Conservation (phyloP, 176 grass and related monocot genomes). For the Canna indica region DNA sequence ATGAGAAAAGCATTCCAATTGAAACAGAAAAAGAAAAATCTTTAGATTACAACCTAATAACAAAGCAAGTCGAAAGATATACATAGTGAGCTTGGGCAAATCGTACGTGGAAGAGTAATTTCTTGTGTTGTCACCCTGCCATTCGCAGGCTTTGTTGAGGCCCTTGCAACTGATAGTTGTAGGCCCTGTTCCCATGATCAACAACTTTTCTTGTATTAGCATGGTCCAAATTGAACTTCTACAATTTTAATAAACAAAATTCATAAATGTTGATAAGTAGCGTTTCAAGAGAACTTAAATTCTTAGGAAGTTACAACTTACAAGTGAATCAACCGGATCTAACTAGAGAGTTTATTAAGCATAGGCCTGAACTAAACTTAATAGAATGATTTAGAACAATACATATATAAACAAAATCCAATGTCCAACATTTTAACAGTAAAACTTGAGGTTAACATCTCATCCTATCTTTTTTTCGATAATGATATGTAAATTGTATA, state of each 20-base stretch:
- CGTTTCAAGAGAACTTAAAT: not conserved
- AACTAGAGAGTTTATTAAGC: not conserved
- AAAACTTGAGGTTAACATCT: not conserved
- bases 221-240: not conserved
- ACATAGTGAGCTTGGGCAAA: slow-evolving; percentile 1
- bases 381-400: not conserved
- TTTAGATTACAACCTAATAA: not conserved
- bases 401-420: not conserved
- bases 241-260: not conserved
- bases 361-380: not conserved
- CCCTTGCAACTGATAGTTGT: slow-evolving; percentile 82
- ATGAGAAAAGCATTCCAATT: slow-evolving; percentile 3
- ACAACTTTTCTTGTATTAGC: not conserved
- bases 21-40: not conserved
- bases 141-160: slow-evolving; percentile 36
- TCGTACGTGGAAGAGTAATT: slow-evolving; percentile 35
- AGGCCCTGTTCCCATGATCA: slow-evolving; percentile 34
- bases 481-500: too few relatives aligned
- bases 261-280: not conserved
- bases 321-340: not conserved
- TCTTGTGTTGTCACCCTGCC: slow-evolving; percentile 35
- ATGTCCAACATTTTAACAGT: not conserved
- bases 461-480: too few relatives aligned
- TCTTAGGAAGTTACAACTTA: not conserved
- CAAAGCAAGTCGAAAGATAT: not conserved